These are phyloP conservation scores for Amanita phalloides DNA, from an alignment of 768 basidiomycete genomes.

Conservation along the genomic window DNA sequence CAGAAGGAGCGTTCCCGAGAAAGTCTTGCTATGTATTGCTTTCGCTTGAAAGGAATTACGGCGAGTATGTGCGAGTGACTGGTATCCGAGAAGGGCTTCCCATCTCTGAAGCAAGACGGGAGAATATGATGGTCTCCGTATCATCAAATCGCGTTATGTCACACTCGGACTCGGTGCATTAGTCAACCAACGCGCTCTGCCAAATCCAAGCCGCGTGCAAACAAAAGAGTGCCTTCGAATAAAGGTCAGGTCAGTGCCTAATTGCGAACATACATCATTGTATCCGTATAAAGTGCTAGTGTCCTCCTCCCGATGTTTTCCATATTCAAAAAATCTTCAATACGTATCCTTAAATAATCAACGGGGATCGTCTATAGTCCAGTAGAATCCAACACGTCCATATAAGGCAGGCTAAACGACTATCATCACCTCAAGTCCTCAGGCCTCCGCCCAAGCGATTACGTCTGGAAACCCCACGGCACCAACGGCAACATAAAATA, in stretches of 20 bases:
- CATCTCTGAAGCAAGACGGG: not conserved
- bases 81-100: not conserved
- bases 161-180: not conserved
- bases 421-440: not conserved
- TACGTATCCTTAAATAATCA: too few relatives aligned
- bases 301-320: too few relatives aligned
- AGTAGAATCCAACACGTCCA: too few relatives aligned
- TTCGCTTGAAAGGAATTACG: not conserved
- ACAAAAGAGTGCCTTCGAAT: too few relatives aligned
- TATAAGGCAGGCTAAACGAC: too few relatives aligned
- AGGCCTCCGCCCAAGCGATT: not conserved
- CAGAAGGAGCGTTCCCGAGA: conserved; percentile 56
- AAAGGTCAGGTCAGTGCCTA: too few relatives aligned
- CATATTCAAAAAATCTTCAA: too few relatives aligned
- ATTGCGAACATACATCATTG: too few relatives aligned
- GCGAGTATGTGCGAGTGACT: not conserved
- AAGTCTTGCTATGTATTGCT: conserved; percentile 25
- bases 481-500: conserved; percentile 42
- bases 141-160: not conserved
- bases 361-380: too few relatives aligned
- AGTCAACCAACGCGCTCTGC: too few relatives aligned
- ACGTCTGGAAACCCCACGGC: not conserved
- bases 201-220: too few relatives aligned
- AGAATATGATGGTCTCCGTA: not conserved
- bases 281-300: too few relatives aligned